Evolutionary conservation across 2,329 filamentous ascomycete genomes (phyloP), one percentile per base, ranked within the genome.

Genomic region (Pseudogymnoascus sp.): DNA sequence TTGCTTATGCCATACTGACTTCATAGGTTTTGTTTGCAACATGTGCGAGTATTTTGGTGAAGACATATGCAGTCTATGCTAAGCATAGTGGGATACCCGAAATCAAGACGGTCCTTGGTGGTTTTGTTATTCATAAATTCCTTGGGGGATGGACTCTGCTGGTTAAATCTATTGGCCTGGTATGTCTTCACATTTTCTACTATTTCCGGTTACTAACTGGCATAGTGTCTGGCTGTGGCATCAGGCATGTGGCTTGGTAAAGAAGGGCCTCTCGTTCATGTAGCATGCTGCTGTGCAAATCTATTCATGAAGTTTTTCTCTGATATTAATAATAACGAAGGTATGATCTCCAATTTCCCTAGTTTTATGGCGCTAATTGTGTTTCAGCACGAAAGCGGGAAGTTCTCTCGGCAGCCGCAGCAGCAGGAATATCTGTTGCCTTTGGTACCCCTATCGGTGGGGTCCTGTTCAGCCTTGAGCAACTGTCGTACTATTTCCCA

Each of bases 181-280:
- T 93, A 78, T 73, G 80, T 72, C 60, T 22, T 22, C 25, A 38
- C 36, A 14, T 62, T 28, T 33, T 20, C 8, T 37, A 6, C 4
- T 4, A 11, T n/a, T 33, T 8, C 6, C 12, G 4, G 39, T 28
- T 63, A 61, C 70, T 70, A 62, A 72, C 72, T 74, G 43, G 68
- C 2, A 11, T 63, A 95, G 85, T 92, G 92, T 72, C 83, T 97
- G 36, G 89, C 93, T 43, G 93, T 97, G 47, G 90, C 90, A 66
- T 97, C 92, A 5, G 93, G 93, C 58, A 87, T 99, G 79, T 97
- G 94, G 93, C 79, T 97, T 12, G 93, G 93, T 33, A 97, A 97
- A 74, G 93, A 99, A 78, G 93, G 93, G 1, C 93, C 93, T 0
- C 77, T 97, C 37, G 93, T 99, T 5, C 93, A 99, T 74, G 92